Evolutionary conservation across 2,329 filamentous ascomycete species (phyloP).

Genomic region (Diplodia sapinea): DNA sequence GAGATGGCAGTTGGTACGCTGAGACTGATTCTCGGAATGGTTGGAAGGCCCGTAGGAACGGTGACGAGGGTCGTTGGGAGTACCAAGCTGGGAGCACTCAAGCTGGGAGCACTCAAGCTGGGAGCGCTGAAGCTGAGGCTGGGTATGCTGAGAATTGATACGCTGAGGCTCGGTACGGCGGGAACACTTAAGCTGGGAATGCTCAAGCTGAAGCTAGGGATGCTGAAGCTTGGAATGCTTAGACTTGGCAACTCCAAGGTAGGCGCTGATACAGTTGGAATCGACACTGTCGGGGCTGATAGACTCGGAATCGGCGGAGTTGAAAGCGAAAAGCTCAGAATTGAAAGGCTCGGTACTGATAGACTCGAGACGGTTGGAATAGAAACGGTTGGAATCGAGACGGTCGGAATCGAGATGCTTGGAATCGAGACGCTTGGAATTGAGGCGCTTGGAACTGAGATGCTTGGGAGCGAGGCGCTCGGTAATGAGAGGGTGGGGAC

Average conservation of each 20-base stretch:
- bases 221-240: background rate
- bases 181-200: background rate
- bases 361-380: background rate
- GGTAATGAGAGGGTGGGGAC: no score
- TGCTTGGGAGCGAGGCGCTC: no score
- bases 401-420: background rate
- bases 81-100: background rate
- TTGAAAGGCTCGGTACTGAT: background rate
- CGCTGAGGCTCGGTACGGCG: background rate
- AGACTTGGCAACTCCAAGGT: background rate
- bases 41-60: background rate
- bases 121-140: background rate
- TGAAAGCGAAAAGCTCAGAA: background rate
- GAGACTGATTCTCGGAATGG: background rate
- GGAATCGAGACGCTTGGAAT: background rate
- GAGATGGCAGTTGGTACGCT: background rate
- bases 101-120: background rate
- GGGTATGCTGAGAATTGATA: background rate
- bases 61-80: slow-evolving; percentile 2
- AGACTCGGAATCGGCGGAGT: background rate
- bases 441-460: background rate
- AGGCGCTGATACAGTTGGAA: background rate
- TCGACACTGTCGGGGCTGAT: background rate
- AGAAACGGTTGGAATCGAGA: background rate
- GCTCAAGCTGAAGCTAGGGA: background rate